These are phyloP conservation scores for Gossypium raimondii DNA, from an alignment of 345 rosid species.

Conservation along the genomic window DNA sequence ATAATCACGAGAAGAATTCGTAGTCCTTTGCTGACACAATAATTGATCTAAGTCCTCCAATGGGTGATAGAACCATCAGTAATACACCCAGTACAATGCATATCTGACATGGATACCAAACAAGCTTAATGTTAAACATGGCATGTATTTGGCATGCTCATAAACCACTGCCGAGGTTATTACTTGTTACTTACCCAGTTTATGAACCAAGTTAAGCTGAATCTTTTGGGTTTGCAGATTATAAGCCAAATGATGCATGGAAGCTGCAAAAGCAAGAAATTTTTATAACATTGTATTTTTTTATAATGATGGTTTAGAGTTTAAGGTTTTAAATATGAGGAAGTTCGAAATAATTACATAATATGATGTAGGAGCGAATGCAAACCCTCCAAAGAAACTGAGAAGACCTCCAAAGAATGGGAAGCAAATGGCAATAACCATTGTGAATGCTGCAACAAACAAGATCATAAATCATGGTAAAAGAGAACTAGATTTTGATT, in stretches of 20 bases:
- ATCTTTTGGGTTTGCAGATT: constrained; percentile 62
- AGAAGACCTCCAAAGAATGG: constrained; percentile 82
- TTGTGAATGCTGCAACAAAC: constrained; percentile 56
- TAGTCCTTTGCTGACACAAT: not conserved
- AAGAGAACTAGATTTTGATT: not conserved
- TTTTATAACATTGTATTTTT: no score
- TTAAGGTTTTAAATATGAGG: no score
- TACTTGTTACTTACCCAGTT: constrained; percentile 56
- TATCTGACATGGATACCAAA: not conserved
- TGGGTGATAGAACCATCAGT: constrained; percentile 8
- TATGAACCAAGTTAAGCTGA: constrained; percentile 49
- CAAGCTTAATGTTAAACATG: not conserved
- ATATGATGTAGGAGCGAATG: constrained; percentile 78
- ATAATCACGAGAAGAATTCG: not conserved
- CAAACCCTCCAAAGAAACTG: constrained; percentile 87
- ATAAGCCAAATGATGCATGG: constrained; percentile 78
- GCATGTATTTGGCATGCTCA: not conserved
- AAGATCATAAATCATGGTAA: not conserved
- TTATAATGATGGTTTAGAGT: no score
- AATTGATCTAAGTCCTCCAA: constrained; percentile 5
- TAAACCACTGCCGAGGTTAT: not conserved
- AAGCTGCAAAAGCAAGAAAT: constrained; percentile 34
- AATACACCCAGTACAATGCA: not conserved
- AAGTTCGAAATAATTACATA: constrained; percentile 36
- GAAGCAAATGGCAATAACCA: constrained; percentile 52